These are phyloP conservation scores for Fusarium globosum DNA, from an alignment of 2,329 filamentous ascomycete genomes.

Conservation along the genomic window DNA sequence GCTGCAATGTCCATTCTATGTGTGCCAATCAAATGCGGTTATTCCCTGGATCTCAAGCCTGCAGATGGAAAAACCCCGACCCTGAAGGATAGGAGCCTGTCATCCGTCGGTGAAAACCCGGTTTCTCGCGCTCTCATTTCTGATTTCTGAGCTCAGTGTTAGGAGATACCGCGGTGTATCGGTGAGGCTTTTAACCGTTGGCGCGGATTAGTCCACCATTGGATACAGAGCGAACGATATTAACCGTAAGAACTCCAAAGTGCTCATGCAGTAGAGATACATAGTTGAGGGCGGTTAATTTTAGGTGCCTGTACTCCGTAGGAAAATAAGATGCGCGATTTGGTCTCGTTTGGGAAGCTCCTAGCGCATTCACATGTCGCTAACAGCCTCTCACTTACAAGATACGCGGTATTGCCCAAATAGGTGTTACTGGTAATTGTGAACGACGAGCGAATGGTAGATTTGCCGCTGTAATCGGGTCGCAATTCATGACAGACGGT, in stretches of 20 bases:
- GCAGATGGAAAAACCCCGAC: slow-evolving; percentile 10
- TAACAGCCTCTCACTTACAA: slow-evolving; percentile 4
- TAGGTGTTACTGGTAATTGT: background rate
- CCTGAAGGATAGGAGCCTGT: background rate
- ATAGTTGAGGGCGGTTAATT: background rate
- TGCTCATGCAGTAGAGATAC: background rate
- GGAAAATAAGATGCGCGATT: slow-evolving; percentile 12
- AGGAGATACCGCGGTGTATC: slow-evolving; percentile 23
- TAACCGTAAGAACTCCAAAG: background rate
- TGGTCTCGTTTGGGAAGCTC: slow-evolving; percentile 29
- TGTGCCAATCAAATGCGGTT: slow-evolving; percentile 10
- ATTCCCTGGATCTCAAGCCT: slow-evolving; percentile 2
- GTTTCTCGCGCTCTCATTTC: slow-evolving; percentile 33
- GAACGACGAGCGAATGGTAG: slow-evolving; percentile 12
- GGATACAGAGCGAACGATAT: background rate
- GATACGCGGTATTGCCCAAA: slow-evolving; percentile 22
- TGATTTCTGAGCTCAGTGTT: background rate
- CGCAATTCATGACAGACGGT: slow-evolving; percentile 27
- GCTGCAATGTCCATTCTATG: slow-evolving; percentile 10
- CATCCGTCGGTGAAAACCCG: slow-evolving; percentile 31
- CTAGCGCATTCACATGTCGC: slow-evolving; percentile 27
- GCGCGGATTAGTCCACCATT: slow-evolving; percentile 14
- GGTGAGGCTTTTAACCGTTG: slow-evolving; percentile 17
- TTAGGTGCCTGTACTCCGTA: background rate
- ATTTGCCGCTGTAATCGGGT: slow-evolving; percentile 35